Percentiles rank a stretch among this genome's conserved stretches.
Conservation (phyloP, 73 alveolate genomes). For the Blepharisma japonicum region DNA sequence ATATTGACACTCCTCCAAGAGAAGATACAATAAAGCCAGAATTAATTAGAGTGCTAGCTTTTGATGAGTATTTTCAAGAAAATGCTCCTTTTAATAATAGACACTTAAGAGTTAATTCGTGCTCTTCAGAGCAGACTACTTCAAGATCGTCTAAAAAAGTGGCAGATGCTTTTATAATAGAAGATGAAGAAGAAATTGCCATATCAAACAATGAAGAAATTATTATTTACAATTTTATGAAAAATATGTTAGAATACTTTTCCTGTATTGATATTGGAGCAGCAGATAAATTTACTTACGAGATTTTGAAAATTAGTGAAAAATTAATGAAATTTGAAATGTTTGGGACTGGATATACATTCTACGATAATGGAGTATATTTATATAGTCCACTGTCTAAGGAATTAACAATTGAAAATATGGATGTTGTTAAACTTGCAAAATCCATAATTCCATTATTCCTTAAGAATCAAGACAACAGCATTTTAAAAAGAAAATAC, state of each 20-base stretch:
- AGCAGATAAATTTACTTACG: neutral
- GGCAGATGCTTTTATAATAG: too few species aligned
- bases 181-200: neutral
- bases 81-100: neutral
- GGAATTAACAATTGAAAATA: too few species aligned
- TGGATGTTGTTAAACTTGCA: neutral
- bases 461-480: neutral
- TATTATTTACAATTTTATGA: neutral
- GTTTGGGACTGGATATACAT: neutral
- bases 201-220: neutral
- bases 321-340: constrained; percentile 19
- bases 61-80: neutral
- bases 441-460: neutral
- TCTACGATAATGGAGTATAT: too few species aligned
- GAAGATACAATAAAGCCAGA: constrained; percentile 5
- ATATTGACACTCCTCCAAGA: constrained; percentile 28
- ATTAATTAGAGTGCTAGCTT: neutral
- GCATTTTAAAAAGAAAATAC: neutral
- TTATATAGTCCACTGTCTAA: too few species aligned
- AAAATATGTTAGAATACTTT: neutral
- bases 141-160: too few species aligned
- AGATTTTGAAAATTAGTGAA: constrained; percentile 28
- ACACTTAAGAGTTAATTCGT: too few species aligned
- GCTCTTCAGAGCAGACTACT: too few species aligned
- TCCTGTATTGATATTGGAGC: too few species aligned